Evolutionary conservation across 768 basidiomycete genomes (phyloP).

Genomic region (Rhodotorula graminis): DNA sequence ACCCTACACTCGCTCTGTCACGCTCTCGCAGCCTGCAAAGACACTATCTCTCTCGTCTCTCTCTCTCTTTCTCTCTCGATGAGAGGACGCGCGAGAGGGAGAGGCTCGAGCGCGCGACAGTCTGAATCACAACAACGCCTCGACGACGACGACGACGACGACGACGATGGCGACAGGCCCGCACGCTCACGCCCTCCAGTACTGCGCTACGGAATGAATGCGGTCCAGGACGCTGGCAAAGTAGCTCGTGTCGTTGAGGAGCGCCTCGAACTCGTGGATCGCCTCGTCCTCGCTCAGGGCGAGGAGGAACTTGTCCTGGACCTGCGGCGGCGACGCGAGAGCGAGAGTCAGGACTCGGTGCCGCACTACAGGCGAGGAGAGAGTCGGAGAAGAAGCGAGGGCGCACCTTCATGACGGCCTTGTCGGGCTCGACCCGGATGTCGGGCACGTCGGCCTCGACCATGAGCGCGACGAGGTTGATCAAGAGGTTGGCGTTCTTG

Average conservation of each 20-base stretch:
- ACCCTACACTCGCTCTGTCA: no score
- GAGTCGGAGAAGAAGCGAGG: background rate
- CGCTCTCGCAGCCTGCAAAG: no score
- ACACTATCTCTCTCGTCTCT: no score
- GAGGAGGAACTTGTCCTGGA: slow-evolving; percentile 93
- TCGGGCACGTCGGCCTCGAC: slow-evolving; percentile 96
- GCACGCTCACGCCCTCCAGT: slow-evolving; percentile 9
- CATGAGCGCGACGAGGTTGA: slow-evolving; percentile 95
- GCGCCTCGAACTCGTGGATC: slow-evolving; percentile 88
- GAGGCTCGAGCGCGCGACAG: no score
- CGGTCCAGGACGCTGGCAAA: slow-evolving; percentile 87
- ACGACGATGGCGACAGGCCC: no score
- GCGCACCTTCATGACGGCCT: slow-evolving; percentile 52
- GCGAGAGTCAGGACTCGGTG: background rate
- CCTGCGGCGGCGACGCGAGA: slow-evolving; percentile 50
- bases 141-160: no score
- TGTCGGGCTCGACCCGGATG: slow-evolving; percentile 66
- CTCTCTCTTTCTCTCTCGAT: no score
- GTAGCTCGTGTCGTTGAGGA: slow-evolving; percentile 91
- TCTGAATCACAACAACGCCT: no score
- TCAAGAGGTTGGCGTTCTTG: slow-evolving; percentile 93
- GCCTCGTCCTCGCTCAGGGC: slow-evolving; percentile 86
- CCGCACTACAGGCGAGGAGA: background rate
- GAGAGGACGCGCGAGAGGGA: no score
- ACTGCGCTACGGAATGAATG: slow-evolving; percentile 62